Evolutionary conservation across 192 early-diverging fungal genomes (phyloP), one percentile per base, ranked within the genome.

Genomic region (Backusella mclennaniae): DNA sequence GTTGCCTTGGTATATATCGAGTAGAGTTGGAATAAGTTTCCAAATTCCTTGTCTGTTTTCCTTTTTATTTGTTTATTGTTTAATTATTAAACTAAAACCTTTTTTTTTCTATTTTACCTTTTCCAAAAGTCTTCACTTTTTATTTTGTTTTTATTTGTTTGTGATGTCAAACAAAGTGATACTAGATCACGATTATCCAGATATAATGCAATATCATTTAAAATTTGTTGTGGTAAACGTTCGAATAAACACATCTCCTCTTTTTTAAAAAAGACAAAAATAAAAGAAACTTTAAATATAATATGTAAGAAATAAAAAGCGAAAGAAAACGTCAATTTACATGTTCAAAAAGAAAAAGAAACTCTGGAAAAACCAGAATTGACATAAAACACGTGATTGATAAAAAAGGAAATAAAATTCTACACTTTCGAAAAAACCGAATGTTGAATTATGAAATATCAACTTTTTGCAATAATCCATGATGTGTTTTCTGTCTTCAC

Each of bases 21-120:
- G 39, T 69, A 69, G 19, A 69, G 35, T 41, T 38, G 67, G 41
- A 69, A 69, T 69, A 69, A 23, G 8, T 69, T 35, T 39, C 67
- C 67, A 69, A 69, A 69, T 36, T 69, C 67, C 35, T n/a, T 21
- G 8, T 21, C 19, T 36, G 36, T 21, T 69, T 41, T 69, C 8
- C 36, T 69, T n/a, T n/a, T 31, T 67, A 4, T 35, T 29, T 59
- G 23, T 59, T 11, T 12, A 2, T 12, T 23, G 0, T 6, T 59
- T 59, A 26, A 59, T 26, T 11, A 49, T 26, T 8, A 26, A 9
- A 59, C 8, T 59, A 59, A 3, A 59, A 11, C 12, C 1, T 56
- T 56, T 56, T 59, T 59, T 59, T 9, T 59, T 59, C 2, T 59
- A 11, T 59, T 26, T 59, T 59, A 29, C 23, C 56, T 29, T 59